Conservation (phyloP, 306 rosid species). For the Cucumis hystrix region DNA sequence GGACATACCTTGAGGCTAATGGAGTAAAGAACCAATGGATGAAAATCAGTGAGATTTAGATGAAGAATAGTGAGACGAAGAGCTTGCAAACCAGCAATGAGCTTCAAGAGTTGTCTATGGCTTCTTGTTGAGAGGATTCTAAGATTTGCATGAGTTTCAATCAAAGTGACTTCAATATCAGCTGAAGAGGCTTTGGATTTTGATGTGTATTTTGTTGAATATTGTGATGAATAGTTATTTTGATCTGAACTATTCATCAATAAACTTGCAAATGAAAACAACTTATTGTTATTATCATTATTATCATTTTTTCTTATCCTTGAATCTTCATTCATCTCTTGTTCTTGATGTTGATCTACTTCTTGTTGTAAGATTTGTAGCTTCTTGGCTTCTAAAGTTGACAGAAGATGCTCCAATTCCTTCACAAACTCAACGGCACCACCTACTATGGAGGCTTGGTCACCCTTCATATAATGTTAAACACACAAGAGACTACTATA, state of each 20-base stretch:
- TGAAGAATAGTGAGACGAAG: slow-evolving; percentile 63
- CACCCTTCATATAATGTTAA: slow-evolving; percentile 41
- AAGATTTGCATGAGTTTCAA: slow-evolving; percentile 82
- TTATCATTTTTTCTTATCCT: not conserved
- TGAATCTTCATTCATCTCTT: not conserved
- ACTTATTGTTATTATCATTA: not conserved
- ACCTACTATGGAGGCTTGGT: slow-evolving; percentile 91
- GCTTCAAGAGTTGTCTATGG: slow-evolving; percentile 37
- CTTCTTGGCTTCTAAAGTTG: slow-evolving; percentile 67
- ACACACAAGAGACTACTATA: not conserved
- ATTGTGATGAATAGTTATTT: slow-evolving; percentile 39
- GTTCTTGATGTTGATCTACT: not conserved
- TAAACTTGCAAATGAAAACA: slow-evolving; percentile 36
- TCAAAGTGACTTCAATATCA: slow-evolving; percentile 81
- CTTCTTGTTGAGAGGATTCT: slow-evolving; percentile 47
- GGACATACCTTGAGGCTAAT: slow-evolving; percentile 63
- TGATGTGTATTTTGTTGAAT: slow-evolving; percentile 44
- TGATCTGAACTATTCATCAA: slow-evolving; percentile 38
- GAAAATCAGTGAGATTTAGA: slow-evolving; percentile 61
- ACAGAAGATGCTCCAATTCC: slow-evolving; percentile 64
- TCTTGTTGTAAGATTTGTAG: slow-evolving; percentile 30
- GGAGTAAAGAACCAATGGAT: slow-evolving; percentile 64
- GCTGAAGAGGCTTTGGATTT: slow-evolving; percentile 52
- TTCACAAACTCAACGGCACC: slow-evolving; percentile 92
- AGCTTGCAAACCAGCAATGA: slow-evolving; percentile 57